Percentiles rank a stretch among this genome's conserved stretches.
phyloP scores from a whole-genome alignment of 345 rosid species.

The Mallotus nudiflorus region DNA sequence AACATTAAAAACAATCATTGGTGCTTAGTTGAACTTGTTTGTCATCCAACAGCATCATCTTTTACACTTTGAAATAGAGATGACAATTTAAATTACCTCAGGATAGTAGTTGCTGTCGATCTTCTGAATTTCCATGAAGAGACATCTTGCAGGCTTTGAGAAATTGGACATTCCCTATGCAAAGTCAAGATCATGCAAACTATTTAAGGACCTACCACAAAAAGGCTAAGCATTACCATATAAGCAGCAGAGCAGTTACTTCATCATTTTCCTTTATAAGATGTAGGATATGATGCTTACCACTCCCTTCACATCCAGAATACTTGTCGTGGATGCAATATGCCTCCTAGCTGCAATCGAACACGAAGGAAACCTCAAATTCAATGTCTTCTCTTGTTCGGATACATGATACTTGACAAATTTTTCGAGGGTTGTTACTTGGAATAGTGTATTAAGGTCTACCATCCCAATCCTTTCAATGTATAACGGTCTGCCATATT shows the following conservation, averaged over 20 bases:
- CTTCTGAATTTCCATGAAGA: conserved; percentile 67
- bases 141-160: conserved; percentile 59
- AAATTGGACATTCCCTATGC: conserved; percentile 60
- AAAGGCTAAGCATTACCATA: not conserved
- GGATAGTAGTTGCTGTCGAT: conserved; percentile 70
- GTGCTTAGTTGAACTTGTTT: no score
- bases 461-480: conserved; percentile 60
- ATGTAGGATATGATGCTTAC: conserved; percentile 33
- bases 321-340: conserved; percentile 52
- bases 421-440: conserved; percentile 46
- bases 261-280: not conserved
- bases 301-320: conserved; percentile 68
- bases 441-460: conserved; percentile 46
- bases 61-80: not conserved
- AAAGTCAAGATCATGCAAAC: conserved; percentile 26
- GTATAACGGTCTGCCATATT: conserved; percentile 55
- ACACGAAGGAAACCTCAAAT: conserved; percentile 52
- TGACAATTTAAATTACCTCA: conserved; percentile 40
- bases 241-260: not conserved
- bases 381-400: conserved; percentile 58
- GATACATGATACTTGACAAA: conserved; percentile 53
- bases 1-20: no score
- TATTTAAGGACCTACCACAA: conserved; percentile 11
- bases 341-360: conserved; percentile 61
- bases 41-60: no score